phyloP scores from a whole-genome alignment of 2,329 filamentous ascomycete genomes.

The Exophiala sp. region DNA sequence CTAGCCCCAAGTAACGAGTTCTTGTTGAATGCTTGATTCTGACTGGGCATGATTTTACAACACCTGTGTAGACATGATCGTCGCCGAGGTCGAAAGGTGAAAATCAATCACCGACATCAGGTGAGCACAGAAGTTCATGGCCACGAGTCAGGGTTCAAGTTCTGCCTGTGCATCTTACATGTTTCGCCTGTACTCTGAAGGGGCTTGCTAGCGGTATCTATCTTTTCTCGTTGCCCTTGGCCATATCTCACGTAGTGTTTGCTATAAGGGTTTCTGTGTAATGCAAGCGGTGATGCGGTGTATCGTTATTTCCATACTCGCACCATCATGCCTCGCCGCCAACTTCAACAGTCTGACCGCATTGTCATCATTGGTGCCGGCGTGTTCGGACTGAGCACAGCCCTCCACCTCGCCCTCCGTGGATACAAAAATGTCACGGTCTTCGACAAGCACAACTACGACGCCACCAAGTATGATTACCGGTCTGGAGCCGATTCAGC shows the following conservation, averaged over 20 bases:
- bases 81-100: background rate
- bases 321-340: constrained; percentile 10
- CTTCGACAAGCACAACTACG: constrained; percentile 47
- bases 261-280: background rate
- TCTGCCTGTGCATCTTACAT: background rate
- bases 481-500: constrained; percentile 42
- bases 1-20: background rate
- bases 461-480: constrained; percentile 41
- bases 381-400: constrained; percentile 52
- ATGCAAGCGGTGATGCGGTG: background rate
- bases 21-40: background rate
- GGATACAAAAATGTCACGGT: constrained; percentile 50
- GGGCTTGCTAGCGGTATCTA: background rate
- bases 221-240: background rate
- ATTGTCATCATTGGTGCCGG: constrained; percentile 50
- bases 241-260: background rate
- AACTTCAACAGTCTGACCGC: constrained; percentile 11
- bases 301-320: background rate
- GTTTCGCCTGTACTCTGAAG: background rate
- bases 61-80: background rate
- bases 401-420: constrained; percentile 31
- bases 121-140: background rate
- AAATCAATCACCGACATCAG: background rate
- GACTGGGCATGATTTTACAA: background rate
- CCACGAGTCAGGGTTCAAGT: background rate